phyloP scores from a whole-genome alignment of 352 stramenopile species.

The Globisporangium irregulare region DNA sequence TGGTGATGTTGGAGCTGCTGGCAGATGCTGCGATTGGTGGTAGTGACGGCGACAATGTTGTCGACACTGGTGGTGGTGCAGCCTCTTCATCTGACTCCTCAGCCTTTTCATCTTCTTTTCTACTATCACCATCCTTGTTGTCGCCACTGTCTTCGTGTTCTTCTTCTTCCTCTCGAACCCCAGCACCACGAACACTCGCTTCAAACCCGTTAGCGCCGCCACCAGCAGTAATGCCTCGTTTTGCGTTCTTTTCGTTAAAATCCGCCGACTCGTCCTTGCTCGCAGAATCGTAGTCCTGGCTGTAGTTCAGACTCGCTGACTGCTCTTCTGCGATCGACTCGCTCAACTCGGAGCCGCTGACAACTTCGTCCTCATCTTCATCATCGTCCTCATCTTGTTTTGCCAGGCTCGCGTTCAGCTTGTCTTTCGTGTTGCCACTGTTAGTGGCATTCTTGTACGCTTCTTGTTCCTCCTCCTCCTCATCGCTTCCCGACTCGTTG shows the following conservation, averaged over 20 bases:
- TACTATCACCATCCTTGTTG: constrained; percentile 8
- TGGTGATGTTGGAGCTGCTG: not conserved
- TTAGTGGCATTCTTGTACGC: not conserved
- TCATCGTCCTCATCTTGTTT: constrained; percentile 39
- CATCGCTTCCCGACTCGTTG: not conserved
- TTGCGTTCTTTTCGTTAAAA: not conserved
- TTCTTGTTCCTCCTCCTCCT: not conserved
- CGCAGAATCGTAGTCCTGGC: constrained; percentile 29
- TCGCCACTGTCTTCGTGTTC: constrained; percentile 13
- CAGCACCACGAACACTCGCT: not conserved
- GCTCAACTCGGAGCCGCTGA: constrained; percentile 52
- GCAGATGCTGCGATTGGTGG: constrained; percentile 16
- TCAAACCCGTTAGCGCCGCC: not conserved
- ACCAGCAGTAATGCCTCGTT: not conserved
- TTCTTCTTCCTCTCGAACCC: not conserved
- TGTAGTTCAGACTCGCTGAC: constrained; percentile 19
- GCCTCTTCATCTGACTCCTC: constrained; percentile 8
- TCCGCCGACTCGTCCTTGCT: constrained; percentile 22
- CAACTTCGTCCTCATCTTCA: constrained; percentile 52
- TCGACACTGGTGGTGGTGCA: constrained; percentile 26
- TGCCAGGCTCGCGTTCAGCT: constrained; percentile 15
- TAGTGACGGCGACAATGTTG: constrained; percentile 22
- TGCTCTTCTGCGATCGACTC: constrained; percentile 46
- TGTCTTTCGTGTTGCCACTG: constrained; percentile 1
- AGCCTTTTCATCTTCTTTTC: constrained; percentile 26